Percentiles rank a stretch among this genome's conserved stretches.
These are phyloP conservation scores for Aspergillus awamori DNA, from an alignment of 2,329 filamentous ascomycete species.

Conservation along the genomic window DNA sequence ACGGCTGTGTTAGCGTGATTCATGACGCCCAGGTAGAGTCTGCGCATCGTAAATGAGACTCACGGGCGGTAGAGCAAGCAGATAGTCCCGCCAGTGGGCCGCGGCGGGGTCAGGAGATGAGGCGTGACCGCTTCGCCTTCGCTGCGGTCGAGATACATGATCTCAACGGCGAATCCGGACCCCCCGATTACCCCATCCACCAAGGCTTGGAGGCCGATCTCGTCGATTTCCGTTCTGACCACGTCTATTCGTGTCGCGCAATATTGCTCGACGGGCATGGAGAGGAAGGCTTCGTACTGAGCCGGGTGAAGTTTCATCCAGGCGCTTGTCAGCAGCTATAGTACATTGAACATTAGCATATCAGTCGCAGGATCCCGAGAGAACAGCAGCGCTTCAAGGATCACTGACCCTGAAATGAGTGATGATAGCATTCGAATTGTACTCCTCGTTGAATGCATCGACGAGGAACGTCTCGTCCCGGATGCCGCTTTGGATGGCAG, in stretches of 20 bases:
- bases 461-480: constrained; percentile 62
- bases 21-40: neutral
- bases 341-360: constrained; percentile 9
- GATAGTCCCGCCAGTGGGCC: constrained; percentile 62
- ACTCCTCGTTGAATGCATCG: constrained; percentile 72
- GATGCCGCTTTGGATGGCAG: constrained; percentile 58
- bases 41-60: constrained; percentile 33
- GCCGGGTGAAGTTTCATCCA: constrained; percentile 76
- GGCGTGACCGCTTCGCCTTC: constrained; percentile 71
- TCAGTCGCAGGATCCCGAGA: constrained; percentile 22
- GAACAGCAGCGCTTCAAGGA: neutral
- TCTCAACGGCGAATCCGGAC: constrained; percentile 77
- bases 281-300: constrained; percentile 73
- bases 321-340: constrained; percentile 75
- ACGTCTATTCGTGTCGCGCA: constrained; percentile 72
- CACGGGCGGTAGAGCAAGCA: constrained; percentile 68
- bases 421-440: constrained; percentile 72
- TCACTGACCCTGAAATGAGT: constrained; percentile 71
- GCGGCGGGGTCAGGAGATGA: constrained; percentile 42
- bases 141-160: constrained; percentile 88
- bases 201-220: constrained; percentile 78
- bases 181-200: constrained; percentile 79
- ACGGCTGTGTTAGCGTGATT: constrained; percentile 25
- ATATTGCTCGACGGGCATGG: constrained; percentile 66
- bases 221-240: constrained; percentile 81